Base-by-base conservation (phyloP, 2,329 filamentous ascomycete species). In the Diaporthe ampelina region DNA sequence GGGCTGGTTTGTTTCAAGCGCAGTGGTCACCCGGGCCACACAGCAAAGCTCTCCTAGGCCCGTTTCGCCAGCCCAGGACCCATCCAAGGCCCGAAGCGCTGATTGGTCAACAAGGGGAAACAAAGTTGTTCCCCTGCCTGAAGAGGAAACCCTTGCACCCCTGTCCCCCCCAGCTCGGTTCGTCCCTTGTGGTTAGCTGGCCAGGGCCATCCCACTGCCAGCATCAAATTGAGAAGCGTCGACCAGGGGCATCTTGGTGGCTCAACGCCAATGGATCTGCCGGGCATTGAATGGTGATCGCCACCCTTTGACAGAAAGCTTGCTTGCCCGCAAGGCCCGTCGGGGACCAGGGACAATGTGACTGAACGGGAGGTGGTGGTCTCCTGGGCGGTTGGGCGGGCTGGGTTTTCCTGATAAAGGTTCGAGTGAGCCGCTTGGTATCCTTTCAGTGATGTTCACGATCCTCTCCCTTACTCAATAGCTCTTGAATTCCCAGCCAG, bases 281-380 rank as follows among this genome's bases (percentile, higher is more conserved):
- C 63, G 45, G 45, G 29, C 26, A 35, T 52, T 32, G 40, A 19
- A 37, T 37, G 45, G 45, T 37, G 63, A 52, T 67, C 63, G 63
- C 45, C 63, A 24, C 63, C 63, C 63, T 52, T 52, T 52, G 63
- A 67, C 63, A 67, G 63, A 40, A 63, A 67, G 63, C 45, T 67
- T 67, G 63, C 61, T 67, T 37, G 61, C 7, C 26, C 26, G 17
- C 17, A 15, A 43, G 21, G 58, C 45, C 24, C 57, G 19, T 19
- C 40, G 56, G 56, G 63, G 63, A 19, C 63, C 43, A 45, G 61
- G 45, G 21, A 56, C n/a, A 43, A 43, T 13, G 45, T 32, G 32
- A 26, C 21, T 15, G 32, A 21, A 15, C 26, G 15, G 29, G 29
- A 32, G 29, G 65, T 13, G 32, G 32, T 69, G 65, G 65, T 54